Percentiles rank a stretch among this genome's conserved stretches.
These are phyloP conservation scores for Ustanciosporium gigantosporum DNA, from an alignment of 1,284 basidiomycete species.

Conservation along the genomic window DNA sequence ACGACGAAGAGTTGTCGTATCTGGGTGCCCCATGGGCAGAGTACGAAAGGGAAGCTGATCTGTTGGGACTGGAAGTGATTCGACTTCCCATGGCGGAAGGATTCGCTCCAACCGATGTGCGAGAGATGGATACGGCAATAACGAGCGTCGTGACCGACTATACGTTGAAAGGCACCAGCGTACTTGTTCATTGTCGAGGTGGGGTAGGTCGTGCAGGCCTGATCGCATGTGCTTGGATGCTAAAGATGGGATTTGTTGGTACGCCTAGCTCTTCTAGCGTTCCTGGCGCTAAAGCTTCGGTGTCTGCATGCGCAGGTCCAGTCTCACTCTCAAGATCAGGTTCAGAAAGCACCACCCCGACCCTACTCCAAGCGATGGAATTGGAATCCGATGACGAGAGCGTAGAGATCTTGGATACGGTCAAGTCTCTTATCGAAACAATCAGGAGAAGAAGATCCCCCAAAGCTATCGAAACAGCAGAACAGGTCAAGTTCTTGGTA, in stretches of 20 bases:
- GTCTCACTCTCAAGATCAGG: too few relatives aligned
- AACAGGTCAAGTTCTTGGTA: conserved; percentile 55
- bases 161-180: conserved; percentile 73
- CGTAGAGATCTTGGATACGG: conserved; percentile 27
- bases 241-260: conserved; percentile 78
- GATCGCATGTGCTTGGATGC: conserved; percentile 87
- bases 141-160: conserved; percentile 73
- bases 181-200: conserved; percentile 90
- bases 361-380: neutral
- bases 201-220: conserved; percentile 93
- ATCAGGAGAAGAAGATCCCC: conserved; percentile 51
- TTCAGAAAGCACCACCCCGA: neutral
- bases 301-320: neutral
- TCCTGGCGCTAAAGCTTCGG: neutral
- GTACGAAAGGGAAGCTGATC: conserved; percentile 71
- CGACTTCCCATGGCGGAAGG: conserved; percentile 85
- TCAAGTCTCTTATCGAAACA: conserved; percentile 40
- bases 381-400: conserved; percentile 1
- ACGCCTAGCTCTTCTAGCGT: neutral
- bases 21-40: conserved; percentile 81
- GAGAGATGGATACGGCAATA: conserved; percentile 79
- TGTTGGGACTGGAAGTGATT: conserved; percentile 76
- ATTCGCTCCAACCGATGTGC: conserved; percentile 77
- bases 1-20: conserved; percentile 80
- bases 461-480: conserved; percentile 60